These are phyloP conservation scores for Lobosporangium transversale DNA, from an alignment of 192 early-diverging fungal genomes.

Conservation along the genomic window DNA sequence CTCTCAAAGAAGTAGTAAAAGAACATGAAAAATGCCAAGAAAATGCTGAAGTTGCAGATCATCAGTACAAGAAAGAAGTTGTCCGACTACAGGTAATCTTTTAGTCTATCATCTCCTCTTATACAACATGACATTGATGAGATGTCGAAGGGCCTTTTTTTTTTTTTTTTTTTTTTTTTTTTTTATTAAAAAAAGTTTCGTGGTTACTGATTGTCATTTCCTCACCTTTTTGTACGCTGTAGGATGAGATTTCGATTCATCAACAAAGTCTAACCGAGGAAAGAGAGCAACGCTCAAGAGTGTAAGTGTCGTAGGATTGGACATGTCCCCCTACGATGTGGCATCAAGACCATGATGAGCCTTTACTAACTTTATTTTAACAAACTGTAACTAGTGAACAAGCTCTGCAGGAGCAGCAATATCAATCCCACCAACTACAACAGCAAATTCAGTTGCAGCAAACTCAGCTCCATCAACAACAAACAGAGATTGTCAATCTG, in stretches of 20 bases:
- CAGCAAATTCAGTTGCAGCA: conserved; percentile 44
- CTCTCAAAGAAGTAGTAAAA: conserved; percentile 24
- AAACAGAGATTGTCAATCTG: conserved; percentile 44
- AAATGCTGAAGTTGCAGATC: conserved; percentile 15
- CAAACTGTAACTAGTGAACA: conserved; percentile 21
- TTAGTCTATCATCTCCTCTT: not conserved
- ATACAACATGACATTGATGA: too few species aligned
- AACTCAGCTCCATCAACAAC: conserved; percentile 39
- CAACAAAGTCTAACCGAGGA: conserved; percentile 21
- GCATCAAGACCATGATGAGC: too few species aligned
- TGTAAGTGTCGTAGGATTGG: too few species aligned
- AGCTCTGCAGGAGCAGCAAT: conserved; percentile 29
- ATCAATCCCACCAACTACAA: conserved; percentile 27
- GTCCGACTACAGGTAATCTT: conserved; percentile 13
- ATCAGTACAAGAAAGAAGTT: conserved; percentile 35
- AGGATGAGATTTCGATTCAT: conserved; percentile 16
- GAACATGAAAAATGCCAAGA: conserved; percentile 40
- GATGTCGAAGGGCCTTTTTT: not conserved
- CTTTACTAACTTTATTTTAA: too few species aligned
- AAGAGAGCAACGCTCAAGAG: conserved; percentile 15
- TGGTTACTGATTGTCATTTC: too few species aligned
- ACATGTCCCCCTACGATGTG: too few species aligned
- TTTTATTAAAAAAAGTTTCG: too few species aligned
- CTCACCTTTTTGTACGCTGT: not conserved
- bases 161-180: not conserved